phyloP scores from a whole-genome alignment of 345 rosid genomes.

The Acer negundo region DNA sequence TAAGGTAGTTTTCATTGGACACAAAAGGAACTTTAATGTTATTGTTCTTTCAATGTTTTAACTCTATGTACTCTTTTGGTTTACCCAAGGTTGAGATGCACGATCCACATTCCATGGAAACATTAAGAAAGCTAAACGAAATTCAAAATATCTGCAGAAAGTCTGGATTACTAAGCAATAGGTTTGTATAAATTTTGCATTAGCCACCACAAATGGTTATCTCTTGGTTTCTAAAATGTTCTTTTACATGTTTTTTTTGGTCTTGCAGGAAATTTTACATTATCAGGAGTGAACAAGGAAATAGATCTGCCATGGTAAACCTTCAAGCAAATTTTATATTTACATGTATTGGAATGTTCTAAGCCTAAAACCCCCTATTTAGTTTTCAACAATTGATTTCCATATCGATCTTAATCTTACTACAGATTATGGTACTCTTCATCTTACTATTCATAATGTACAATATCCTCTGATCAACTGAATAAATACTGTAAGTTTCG shows the following conservation, averaged over 20 bases:
- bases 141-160: slow-evolving; percentile 61
- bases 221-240: background rate
- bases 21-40: too few species aligned
- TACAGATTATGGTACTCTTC: slow-evolving; percentile 45
- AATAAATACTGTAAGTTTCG: slow-evolving; percentile 27
- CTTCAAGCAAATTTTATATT: too few species aligned
- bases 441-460: slow-evolving; percentile 42
- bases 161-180: slow-evolving; percentile 53
- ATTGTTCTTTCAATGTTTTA: too few species aligned
- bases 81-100: slow-evolving; percentile 54
- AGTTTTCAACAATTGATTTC: too few species aligned
- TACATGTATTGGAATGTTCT: background rate
- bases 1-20: slow-evolving; percentile 43
- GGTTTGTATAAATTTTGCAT: slow-evolving; percentile 34
- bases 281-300: slow-evolving; percentile 22
- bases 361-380: background rate
- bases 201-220: background rate
- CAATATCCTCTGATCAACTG: slow-evolving; percentile 30
- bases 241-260: slow-evolving; percentile 17
- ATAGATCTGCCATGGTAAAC: slow-evolving; percentile 28
- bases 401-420: background rate
- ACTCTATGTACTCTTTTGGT: too few species aligned
- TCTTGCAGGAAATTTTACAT: slow-evolving; percentile 58
- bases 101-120: slow-evolving; percentile 71
- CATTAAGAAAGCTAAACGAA: slow-evolving; percentile 61